Evolutionary conservation across 768 basidiomycete genomes (phyloP).

Genomic region (Kwoniella pini): DNA sequence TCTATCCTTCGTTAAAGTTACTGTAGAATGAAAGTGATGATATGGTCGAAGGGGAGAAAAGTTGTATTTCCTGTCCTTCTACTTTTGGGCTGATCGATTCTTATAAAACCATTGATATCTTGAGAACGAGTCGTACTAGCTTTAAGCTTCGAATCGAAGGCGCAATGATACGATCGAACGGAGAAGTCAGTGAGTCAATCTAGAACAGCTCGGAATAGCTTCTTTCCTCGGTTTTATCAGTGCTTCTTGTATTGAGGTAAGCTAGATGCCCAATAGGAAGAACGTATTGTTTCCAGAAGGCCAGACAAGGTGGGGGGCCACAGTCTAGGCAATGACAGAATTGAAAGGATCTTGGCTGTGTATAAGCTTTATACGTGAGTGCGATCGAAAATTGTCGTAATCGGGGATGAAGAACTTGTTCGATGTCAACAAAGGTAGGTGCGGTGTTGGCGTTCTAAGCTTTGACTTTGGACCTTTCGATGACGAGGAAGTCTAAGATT

Average conservation of each 20-base stretch:
- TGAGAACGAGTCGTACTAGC: too few species aligned
- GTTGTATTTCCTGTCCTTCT: too few species aligned
- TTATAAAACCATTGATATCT: too few species aligned
- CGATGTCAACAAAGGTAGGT: conserved; percentile 1
- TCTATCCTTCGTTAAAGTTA: neutral
- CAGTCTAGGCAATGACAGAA: too few species aligned
- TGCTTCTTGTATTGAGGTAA: neutral
- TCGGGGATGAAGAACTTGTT: neutral
- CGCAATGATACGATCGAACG: too few species aligned
- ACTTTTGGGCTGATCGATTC: too few species aligned
- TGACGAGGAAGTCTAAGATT: neutral
- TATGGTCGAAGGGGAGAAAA: neutral
- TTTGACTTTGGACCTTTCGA: neutral
- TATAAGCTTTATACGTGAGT: neutral
- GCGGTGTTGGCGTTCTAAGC: neutral
- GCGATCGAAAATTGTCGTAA: neutral
- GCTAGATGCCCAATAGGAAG: neutral
- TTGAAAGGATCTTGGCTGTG: neutral
- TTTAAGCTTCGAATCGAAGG: too few species aligned
- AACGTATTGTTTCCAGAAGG: conserved; percentile 6
- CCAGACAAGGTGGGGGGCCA: neutral
- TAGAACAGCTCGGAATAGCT: too few species aligned
- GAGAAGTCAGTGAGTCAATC: too few species aligned
- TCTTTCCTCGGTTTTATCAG: neutral
- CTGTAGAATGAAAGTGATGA: neutral